Conservation (phyloP, 1,284 basidiomycete genomes). For the Limonomyces culmigenus region DNA sequence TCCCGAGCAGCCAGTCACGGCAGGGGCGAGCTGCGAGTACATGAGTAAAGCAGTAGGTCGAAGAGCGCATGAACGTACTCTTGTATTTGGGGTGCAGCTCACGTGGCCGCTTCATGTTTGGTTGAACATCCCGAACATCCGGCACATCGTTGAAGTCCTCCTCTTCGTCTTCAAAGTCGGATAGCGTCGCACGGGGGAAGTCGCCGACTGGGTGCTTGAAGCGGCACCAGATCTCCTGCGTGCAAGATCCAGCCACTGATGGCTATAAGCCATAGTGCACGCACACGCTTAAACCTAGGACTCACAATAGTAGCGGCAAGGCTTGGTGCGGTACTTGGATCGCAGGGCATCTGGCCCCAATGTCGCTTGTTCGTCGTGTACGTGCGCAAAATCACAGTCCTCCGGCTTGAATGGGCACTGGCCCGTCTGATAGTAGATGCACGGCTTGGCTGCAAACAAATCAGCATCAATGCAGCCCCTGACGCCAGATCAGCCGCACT, state of each 20-base stretch:
- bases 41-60: constrained; percentile 3
- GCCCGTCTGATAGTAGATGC: constrained; percentile 9
- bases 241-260: constrained; percentile 6
- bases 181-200: background rate
- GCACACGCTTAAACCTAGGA: constrained; percentile 3
- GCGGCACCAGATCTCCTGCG: constrained; percentile 9
- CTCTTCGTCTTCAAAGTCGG: background rate
- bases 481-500: constrained; percentile 4
- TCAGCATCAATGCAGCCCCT: background rate
- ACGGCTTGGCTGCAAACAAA: constrained; percentile 9
- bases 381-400: constrained; percentile 10
- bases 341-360: constrained; percentile 4
- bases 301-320: constrained; percentile 7
- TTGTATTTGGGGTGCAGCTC: constrained; percentile 9
- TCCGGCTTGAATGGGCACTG: constrained; percentile 10
- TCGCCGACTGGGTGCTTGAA: constrained; percentile 7
- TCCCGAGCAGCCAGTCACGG: constrained; percentile 13
- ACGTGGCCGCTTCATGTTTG: constrained; percentile 6
- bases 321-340: constrained; percentile 7
- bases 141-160: background rate
- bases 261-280: background rate
- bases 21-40: constrained; percentile 11
- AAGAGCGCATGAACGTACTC: constrained; percentile 8
- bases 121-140: constrained; percentile 9
- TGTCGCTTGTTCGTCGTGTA: constrained; percentile 3